Percentiles rank a stretch among this genome's conserved stretches.
These are phyloP conservation scores for Mycena crocata DNA, from an alignment of 768 basidiomycete genomes.

Conservation along the genomic window DNA sequence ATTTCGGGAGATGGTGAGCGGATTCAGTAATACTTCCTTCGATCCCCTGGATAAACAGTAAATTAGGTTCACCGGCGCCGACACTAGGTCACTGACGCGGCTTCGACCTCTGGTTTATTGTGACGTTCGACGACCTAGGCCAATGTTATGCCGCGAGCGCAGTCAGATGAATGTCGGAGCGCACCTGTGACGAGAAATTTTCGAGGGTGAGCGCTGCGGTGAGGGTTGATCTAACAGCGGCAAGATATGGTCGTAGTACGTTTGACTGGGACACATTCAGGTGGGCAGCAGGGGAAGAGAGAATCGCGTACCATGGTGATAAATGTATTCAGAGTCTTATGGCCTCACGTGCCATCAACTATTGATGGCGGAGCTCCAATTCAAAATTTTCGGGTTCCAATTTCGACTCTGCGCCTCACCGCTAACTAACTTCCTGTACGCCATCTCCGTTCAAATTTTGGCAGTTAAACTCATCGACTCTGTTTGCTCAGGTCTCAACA, in stretches of 20 bases:
- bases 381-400: too few species aligned
- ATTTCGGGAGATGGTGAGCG: constrained; percentile 94
- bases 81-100: constrained; percentile 57
- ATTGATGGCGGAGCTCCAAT: not conserved
- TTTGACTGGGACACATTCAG: constrained; percentile 74
- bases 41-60: constrained; percentile 69
- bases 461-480: too few species aligned
- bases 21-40: constrained; percentile 93
- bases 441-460: too few species aligned
- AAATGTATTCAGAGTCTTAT: constrained; percentile 18
- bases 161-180: constrained; percentile 16
- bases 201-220: constrained; percentile 98
- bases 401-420: too few species aligned
- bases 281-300: not conserved
- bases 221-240: constrained; percentile 93
- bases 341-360: too few species aligned
- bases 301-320: constrained; percentile 63
- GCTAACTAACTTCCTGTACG: not conserved
- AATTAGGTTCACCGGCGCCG: not conserved
- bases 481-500: too few species aligned
- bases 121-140: constrained; percentile 92
- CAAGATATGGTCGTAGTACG: constrained; percentile 94
- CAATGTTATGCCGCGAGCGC: constrained; percentile 30
- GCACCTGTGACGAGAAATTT: constrained; percentile 96
- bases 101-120: constrained; percentile 97